phyloP scores from a whole-genome alignment of 164 flowering plant genomes.

The Vitis riparia region DNA sequence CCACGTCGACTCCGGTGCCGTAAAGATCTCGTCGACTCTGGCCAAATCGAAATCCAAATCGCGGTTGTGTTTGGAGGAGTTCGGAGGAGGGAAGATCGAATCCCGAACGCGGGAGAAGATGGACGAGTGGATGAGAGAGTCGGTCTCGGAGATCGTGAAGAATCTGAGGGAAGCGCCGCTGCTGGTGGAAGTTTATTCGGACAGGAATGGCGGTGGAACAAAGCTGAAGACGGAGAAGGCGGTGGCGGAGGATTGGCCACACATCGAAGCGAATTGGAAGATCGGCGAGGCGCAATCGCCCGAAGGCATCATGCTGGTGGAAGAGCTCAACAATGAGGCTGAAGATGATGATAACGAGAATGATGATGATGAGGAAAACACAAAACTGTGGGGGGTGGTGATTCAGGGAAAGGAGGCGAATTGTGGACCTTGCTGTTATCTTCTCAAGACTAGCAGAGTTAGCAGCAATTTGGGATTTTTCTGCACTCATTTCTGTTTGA shows the following conservation, averaged over 20 bases:
- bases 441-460: conserved; percentile 46
- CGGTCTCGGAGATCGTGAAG: conserved; percentile 55
- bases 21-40: not conserved
- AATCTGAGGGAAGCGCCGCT: conserved; percentile 51
- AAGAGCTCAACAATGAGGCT: conserved; percentile 22
- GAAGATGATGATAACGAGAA: conserved; percentile 7
- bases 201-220: conserved; percentile 3
- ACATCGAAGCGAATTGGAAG: conserved; percentile 30
- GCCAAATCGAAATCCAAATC: not conserved
- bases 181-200: conserved; percentile 27
- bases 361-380: conserved; percentile 4
- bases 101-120: conserved; percentile 21
- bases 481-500: conserved; percentile 51
- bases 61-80: not conserved
- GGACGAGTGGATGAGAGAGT: conserved; percentile 47
- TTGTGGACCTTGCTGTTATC: conserved; percentile 41
- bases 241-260: conserved; percentile 31
- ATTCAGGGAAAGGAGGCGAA: conserved; percentile 47
- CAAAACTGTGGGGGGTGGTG: conserved; percentile 53
- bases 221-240: conserved; percentile 33
- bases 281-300: conserved; percentile 32
- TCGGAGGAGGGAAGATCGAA: not conserved
- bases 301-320: conserved; percentile 60
- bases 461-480: conserved; percentile 25
- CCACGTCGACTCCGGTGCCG: not conserved